These are phyloP conservation scores for Conoideocrella luteorostrata DNA, from an alignment of 2,329 filamentous ascomycete genomes.

Conservation along the genomic window DNA sequence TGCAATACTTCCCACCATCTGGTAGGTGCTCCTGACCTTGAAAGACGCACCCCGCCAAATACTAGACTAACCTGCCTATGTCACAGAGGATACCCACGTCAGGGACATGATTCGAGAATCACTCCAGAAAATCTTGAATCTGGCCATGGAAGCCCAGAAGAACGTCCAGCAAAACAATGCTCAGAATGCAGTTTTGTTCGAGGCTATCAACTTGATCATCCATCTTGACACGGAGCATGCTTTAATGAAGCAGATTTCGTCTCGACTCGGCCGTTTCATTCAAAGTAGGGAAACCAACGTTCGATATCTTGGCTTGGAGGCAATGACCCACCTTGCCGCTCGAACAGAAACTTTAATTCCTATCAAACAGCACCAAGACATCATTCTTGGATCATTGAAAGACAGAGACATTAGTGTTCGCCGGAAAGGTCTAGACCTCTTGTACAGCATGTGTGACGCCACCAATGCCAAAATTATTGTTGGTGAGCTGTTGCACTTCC, in stretches of 20 bases:
- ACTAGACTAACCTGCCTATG: no score
- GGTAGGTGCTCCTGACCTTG: conserved; percentile 42
- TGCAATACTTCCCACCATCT: conserved; percentile 95
- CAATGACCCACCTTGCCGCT: conserved; percentile 96
- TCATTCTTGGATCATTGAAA: conserved; percentile 89
- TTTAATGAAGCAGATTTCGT: conserved; percentile 93
- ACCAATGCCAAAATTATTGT: conserved; percentile 93
- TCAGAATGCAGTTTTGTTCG: conserved; percentile 94
- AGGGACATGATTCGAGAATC: conserved; percentile 89
- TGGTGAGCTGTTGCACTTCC: conserved; percentile 84
- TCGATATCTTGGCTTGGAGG: conserved; percentile 88
- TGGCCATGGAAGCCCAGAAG: conserved; percentile 89
- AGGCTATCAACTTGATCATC: conserved; percentile 97
- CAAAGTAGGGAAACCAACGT: conserved; percentile 97
- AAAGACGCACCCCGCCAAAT: not conserved
- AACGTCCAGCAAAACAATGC: conserved; percentile 99
- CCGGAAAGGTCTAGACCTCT: conserved; percentile 86
- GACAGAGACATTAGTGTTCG: conserved; percentile 96
- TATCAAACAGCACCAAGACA: conserved; percentile 95
- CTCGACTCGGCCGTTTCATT: conserved; percentile 87
- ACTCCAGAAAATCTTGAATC: conserved; percentile 81
- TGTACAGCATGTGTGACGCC: conserved; percentile 99
- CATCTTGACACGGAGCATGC: conserved; percentile 92
- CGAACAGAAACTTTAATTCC: conserved; percentile 90
- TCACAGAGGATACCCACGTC: conserved; percentile 79